Evolutionary conservation across 176 grass and related monocot species (phyloP).

Genomic region (Coix lacrymajobi): DNA sequence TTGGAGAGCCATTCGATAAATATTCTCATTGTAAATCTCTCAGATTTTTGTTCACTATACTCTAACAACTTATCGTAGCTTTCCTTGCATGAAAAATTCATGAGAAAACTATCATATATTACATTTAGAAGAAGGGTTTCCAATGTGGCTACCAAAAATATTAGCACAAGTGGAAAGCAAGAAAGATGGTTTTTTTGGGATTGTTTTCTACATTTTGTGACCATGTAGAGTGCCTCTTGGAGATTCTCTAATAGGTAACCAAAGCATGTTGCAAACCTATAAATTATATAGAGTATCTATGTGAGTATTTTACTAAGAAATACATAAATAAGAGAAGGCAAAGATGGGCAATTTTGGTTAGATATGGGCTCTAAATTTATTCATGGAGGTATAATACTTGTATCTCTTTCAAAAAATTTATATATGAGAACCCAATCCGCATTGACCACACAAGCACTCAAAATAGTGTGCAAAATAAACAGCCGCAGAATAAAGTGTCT

Average conservation of each 20-base stretch:
- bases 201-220: background rate
- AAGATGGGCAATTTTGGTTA: background rate
- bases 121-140: no score
- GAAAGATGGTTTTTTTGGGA: background rate
- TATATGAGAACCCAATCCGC: background rate
- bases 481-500: background rate
- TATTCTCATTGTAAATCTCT: background rate
- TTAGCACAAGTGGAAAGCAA: background rate
- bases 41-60: background rate
- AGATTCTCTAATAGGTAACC: background rate
- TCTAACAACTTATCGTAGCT: background rate
- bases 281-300: background rate
- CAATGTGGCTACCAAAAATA: no score
- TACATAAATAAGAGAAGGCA: background rate
- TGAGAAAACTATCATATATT: background rate
- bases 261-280: background rate
- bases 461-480: conserved; percentile 5
- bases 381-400: background rate
- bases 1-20: background rate
- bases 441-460: background rate
- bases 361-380: background rate
- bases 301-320: background rate
- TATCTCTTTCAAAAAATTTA: background rate
- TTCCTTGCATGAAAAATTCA: background rate
- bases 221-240: background rate